These are phyloP conservation scores for Trichoderma asperelloides DNA, from an alignment of 495 filamentous ascomycete species.

Conservation along the genomic window DNA sequence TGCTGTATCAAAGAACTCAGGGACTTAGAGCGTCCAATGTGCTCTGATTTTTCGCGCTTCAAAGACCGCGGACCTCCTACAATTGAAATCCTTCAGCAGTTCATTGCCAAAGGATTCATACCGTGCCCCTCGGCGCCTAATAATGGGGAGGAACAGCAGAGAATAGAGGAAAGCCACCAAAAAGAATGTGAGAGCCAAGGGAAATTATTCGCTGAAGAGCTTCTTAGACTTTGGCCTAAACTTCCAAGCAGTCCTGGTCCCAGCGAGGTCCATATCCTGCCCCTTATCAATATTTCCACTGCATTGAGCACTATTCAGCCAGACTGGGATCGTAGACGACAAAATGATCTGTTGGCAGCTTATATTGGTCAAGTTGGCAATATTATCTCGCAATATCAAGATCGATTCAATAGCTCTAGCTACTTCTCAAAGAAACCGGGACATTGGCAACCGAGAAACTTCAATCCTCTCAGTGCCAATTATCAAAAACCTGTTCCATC, in stretches of 20 bases:
- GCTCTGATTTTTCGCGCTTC: not conserved
- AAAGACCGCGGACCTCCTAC: not conserved
- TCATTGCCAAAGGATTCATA: not conserved
- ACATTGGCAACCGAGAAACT: not conserved
- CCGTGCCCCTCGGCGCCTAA: not conserved
- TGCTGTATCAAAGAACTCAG: not conserved
- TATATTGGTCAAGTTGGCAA: not conserved
- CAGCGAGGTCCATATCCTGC: no score
- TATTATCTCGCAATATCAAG: not conserved
- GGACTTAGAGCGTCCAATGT: not conserved
- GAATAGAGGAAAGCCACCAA: not conserved
- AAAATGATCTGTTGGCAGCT: not conserved
- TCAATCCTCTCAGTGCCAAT: not conserved
- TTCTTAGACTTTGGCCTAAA: not conserved
- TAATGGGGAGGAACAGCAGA: not conserved
- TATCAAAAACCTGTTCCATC: not conserved
- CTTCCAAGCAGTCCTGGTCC: not conserved
- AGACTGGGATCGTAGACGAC: not conserved
- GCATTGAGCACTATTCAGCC: not conserved
- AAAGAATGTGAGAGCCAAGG: not conserved
- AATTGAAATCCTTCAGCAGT: not conserved
- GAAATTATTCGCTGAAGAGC: not conserved
- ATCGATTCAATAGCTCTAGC: no score
- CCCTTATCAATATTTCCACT: not conserved
- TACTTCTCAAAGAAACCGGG: not conserved